Evolutionary conservation across 495 filamentous ascomycete species (phyloP).

Genomic region (Trichoderma asperelloides): DNA sequence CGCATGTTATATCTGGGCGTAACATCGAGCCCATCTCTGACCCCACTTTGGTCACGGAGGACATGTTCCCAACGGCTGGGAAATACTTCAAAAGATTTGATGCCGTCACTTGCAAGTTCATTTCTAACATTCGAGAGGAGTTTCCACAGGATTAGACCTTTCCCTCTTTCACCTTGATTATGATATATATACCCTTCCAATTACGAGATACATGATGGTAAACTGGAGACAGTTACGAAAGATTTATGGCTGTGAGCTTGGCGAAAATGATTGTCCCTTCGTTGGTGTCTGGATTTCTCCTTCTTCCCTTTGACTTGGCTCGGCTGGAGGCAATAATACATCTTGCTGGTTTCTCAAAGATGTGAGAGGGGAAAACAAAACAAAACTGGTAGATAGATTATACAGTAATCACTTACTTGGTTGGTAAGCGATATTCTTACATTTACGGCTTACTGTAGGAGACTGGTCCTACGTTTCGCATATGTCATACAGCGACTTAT

Average conservation of each 20-base stretch:
- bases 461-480: neutral
- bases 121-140: slow-evolving; percentile 77
- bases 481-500: too few relatives aligned
- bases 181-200: neutral
- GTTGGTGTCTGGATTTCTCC: neutral
- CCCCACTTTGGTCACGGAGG: slow-evolving; percentile 30
- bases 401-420: too few relatives aligned
- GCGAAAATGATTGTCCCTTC: neutral
- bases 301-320: neutral
- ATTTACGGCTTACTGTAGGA: neutral
- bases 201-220: neutral
- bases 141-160: slow-evolving; percentile 69
- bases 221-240: neutral
- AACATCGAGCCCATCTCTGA: slow-evolving; percentile 62
- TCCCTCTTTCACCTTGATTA: neutral
- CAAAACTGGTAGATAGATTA: too few relatives aligned
- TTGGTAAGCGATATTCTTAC: too few relatives aligned
- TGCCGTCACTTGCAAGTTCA: slow-evolving; percentile 50
- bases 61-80: slow-evolving; percentile 63
- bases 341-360: too few relatives aligned
- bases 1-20: slow-evolving; percentile 74
- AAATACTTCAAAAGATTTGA: slow-evolving; percentile 89
- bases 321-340: neutral
- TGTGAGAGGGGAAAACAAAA: too few relatives aligned
- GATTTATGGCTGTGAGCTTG: neutral